phyloP scores from a whole-genome alignment of 31 red algal species.

The Pterothamnion heteromorphum region DNA sequence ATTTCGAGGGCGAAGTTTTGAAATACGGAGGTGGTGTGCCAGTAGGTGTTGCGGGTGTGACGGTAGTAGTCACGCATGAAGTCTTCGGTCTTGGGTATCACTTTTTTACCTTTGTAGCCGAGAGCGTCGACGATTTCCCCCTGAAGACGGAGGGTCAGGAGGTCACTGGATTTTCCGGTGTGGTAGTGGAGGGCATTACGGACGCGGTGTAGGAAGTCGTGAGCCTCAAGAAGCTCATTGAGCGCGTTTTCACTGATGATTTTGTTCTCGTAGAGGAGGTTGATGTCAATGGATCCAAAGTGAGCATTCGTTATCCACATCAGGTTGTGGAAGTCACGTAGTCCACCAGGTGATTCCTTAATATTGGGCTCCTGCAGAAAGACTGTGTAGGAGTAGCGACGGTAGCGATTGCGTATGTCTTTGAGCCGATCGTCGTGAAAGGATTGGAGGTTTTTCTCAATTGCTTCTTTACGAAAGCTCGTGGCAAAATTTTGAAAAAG shows the following conservation, averaged over 20 bases:
- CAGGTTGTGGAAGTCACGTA: background rate
- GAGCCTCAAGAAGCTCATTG: background rate
- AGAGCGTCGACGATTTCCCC: background rate
- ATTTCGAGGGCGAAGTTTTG: background rate
- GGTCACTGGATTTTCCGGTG: background rate
- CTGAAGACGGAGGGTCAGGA: background rate
- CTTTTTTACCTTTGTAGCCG: background rate
- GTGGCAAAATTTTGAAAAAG: background rate
- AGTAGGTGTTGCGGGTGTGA: background rate
- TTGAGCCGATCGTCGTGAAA: background rate
- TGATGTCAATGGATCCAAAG: background rate
- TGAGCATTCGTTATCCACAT: background rate
- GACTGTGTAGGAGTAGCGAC: background rate
- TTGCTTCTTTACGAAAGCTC: background rate
- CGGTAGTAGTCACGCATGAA: conserved; percentile 1
- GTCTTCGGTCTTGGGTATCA: background rate
- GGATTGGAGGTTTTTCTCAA: background rate
- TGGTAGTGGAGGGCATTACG: background rate
- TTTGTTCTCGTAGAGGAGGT: background rate
- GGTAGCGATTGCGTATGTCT: background rate
- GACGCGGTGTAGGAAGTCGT: background rate
- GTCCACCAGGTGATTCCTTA: background rate
- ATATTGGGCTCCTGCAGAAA: background rate
- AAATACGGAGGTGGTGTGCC: background rate
- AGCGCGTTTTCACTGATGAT: background rate